These are phyloP conservation scores for Pseudomassariella vexata DNA, from an alignment of 2,329 filamentous ascomycete genomes.

Conservation along the genomic window DNA sequence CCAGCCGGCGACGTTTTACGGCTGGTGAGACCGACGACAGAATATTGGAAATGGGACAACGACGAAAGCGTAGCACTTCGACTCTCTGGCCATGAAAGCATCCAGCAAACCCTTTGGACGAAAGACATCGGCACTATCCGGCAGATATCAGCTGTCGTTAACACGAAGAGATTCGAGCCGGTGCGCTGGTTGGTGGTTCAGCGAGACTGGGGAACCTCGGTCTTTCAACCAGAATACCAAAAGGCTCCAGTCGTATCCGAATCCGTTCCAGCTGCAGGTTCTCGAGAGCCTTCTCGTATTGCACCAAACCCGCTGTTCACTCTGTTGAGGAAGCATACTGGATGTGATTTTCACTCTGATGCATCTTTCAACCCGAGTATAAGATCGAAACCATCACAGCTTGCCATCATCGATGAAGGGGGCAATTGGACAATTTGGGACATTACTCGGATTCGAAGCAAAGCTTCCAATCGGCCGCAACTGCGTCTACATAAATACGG, in stretches of 20 bases:
- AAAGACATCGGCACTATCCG: conserved; percentile 44
- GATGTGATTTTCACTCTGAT: conserved; percentile 53
- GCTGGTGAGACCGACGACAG: conserved; percentile 42
- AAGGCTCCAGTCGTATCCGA: conserved; percentile 23
- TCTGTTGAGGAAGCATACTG: conserved; percentile 46
- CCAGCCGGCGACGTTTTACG: conserved; percentile 52
- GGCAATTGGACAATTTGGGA: conserved; percentile 68
- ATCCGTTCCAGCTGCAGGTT: conserved; percentile 12
- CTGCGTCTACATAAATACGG: conserved; percentile 33
- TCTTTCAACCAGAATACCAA: conserved; percentile 46
- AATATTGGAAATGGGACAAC: conserved; percentile 49
- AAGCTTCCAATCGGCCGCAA: conserved; percentile 26
- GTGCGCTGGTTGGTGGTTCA: conserved; percentile 50
- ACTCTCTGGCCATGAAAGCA: conserved; percentile 34
- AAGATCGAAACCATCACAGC: conserved; percentile 47
- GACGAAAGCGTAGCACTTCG: conserved; percentile 39
- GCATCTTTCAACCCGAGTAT: conserved; percentile 55
- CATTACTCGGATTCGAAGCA: conserved; percentile 32
- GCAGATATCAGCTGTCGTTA: conserved; percentile 43
- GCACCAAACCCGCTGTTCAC: conserved; percentile 48
- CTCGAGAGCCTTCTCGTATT: conserved; percentile 41
- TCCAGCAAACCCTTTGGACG: conserved; percentile 48
- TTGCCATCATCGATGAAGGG: conserved; percentile 59
- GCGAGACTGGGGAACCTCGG: conserved; percentile 42
- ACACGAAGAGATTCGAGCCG: conserved; percentile 27